Percentiles rank a stretch among this genome's conserved stretches.
Conservation (phyloP, 257 asterid genomes). For the Scutellaria minor region DNA sequence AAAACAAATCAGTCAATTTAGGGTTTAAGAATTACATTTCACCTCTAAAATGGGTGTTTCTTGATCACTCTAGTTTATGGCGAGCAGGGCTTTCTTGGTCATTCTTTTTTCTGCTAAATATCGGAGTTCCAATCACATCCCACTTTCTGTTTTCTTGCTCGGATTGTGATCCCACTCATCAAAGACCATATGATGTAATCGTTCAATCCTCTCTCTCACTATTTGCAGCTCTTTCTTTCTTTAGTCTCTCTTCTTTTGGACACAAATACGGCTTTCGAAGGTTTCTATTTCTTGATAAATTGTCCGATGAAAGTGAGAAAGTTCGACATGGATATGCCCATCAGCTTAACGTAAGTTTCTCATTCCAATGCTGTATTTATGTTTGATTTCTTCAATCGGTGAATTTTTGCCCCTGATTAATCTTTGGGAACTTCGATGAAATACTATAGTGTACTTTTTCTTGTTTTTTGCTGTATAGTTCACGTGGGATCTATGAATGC, state of each 20-base stretch:
- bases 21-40: too few relatives aligned
- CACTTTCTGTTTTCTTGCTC: slow-evolving; percentile 72
- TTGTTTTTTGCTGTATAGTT: too few relatives aligned
- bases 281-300: slow-evolving; percentile 76
- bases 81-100: slow-evolving; percentile 83
- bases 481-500: too few relatives aligned
- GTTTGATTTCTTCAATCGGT: not conserved
- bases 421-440: too few relatives aligned
- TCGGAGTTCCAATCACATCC: slow-evolving; percentile 72
- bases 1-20: too few relatives aligned
- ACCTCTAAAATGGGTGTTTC: slow-evolving; percentile 66
- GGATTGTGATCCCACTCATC: slow-evolving; percentile 62
- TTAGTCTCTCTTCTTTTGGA: slow-evolving; percentile 72
- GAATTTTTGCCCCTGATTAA: too few relatives aligned
- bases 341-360: slow-evolving; percentile 67
- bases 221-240: slow-evolving; percentile 67
- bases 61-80: slow-evolving; percentile 77
- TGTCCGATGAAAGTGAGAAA: slow-evolving; percentile 67
- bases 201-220: slow-evolving; percentile 72
- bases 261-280: slow-evolving; percentile 69
- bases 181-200: slow-evolving; percentile 64
- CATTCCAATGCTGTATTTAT: not conserved
- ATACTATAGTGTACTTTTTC: too few relatives aligned
- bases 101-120: slow-evolving; percentile 64
- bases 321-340: slow-evolving; percentile 69